Base-by-base conservation (phyloP, 2,329 filamentous ascomycete species). In the Pseudogymnoascus sp. region DNA sequence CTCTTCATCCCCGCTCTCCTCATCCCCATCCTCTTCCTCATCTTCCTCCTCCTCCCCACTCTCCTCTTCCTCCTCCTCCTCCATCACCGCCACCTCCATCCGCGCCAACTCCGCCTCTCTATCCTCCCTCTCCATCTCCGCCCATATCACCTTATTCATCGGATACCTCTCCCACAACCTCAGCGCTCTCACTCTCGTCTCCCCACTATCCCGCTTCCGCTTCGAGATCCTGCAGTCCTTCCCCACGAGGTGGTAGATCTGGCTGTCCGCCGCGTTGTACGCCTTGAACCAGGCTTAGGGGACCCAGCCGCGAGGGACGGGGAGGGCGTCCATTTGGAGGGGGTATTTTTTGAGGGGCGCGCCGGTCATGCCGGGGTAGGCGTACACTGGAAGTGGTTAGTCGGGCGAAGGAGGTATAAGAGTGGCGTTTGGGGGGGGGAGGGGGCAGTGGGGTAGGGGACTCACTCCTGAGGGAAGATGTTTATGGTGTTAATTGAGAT, bases 151-250 rank as follows among this genome's bases (percentile, higher is more conserved):
- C 50, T 33, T 56, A 33, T 56, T 56, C 4, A 56, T 21, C n/a
- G 50, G 50, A 19, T 56, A 56, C n/a, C 50, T 33, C 50, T 56
- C 50, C 50, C 50, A 56, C 50, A 56, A 56, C n/a, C n/a, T 26
- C n/a, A 56, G 50, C 29, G 50, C 50, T n/a, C 50, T 56, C n/a
- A 33, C 50, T n/a, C 50, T 56, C 29, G 50, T 56, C 50, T 56
- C 50, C 10, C 50, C 50, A 33, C 50, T 56, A n/a, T 56, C 50
- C n/a, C 29, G 29, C 50, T 56, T 56, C 26, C 26, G 26, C 50
- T 33, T 56, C 29, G 50, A 56, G n/a, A 56, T 56, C 17, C 50
- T 17, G n/a, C 50, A 56, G 50, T 56, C 50, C 29, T 7, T 19
- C n/a, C 50, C 50, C 10, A 56, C 50, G 4, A 33, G 50, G 29